Conservation (phyloP, 345 rosid genomes). For the Eutrema japonicum region DNA sequence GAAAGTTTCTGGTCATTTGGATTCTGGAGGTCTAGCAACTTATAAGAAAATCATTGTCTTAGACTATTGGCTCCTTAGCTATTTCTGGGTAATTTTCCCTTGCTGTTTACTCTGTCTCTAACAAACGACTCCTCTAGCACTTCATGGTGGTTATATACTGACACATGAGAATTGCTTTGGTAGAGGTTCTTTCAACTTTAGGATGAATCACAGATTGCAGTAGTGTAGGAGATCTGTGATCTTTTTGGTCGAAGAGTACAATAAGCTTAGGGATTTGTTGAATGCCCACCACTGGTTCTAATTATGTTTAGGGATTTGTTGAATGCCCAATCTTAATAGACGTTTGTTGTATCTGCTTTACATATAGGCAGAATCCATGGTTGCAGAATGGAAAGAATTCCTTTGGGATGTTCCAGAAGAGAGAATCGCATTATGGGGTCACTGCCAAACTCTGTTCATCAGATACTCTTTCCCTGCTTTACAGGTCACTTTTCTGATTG, state of each 20-base stretch:
- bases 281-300: constrained; percentile 20
- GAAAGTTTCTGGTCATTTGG: constrained; percentile 29
- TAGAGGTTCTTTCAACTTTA: constrained; percentile 25
- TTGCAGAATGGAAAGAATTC: constrained; percentile 98
- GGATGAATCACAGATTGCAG: constrained; percentile 24
- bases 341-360: constrained; percentile 27
- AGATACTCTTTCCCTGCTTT: constrained; percentile 88
- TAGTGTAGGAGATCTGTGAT: constrained; percentile 25
- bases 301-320: constrained; percentile 15
- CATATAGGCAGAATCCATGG: constrained; percentile 96
- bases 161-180: constrained; percentile 18
- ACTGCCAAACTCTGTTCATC: constrained; percentile 90
- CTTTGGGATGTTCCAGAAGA: constrained; percentile 99
- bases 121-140: constrained; percentile 23
- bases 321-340: constrained; percentile 27
- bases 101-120: constrained; percentile 11
- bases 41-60: constrained; percentile 28
- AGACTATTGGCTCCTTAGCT: constrained; percentile 27
- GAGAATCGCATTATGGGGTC: constrained; percentile 96
- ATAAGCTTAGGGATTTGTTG: no score
- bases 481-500: constrained; percentile 55
- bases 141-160: constrained; percentile 14
- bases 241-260: no score
- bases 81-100: constrained; percentile 16
- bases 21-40: constrained; percentile 30